Base-by-base conservation (phyloP, 164 flowering plant genomes). In the Aristolochia californica region DNA sequence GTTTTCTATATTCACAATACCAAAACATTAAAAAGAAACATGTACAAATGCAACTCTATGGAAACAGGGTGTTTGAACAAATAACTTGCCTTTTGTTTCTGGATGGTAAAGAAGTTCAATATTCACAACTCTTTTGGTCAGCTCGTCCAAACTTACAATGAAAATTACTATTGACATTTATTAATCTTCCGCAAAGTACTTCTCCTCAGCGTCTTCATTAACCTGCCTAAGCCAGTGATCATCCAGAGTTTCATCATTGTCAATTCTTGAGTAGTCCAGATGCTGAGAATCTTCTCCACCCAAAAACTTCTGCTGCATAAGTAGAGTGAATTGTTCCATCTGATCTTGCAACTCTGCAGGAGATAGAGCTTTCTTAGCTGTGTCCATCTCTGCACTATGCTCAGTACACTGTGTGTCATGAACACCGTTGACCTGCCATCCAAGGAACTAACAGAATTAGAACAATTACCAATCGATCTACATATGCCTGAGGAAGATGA, bases 161-260 rank as follows among this genome's bases (percentile, higher is more conserved):
- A 45, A 7, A 26, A n/a, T n/a, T 14, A 2, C 9, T 7, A 12
- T 15, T n/a, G 22, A 11, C 23, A 22, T 40, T 2, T 30, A 25
- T 59, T 65, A 67, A 53, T 72, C 73, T 70, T 86, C 90, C 28
- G 75, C 87, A 55, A 91, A 91, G 72, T 88, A 91, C 62, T 78
- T 91, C 38, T 91, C 96, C 68, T 91, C 98, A 0, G 98, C 93
- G 66, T 91, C 96, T 30, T 72, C 70, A 66, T 75, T 80, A 43
- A 73, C 95, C 73, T 91, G 93, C 70, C 77, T 80, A 40, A 74
- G 68, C 97, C 97, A 91, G 71, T 88, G 91, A 70, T 91, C 98
- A 64, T 91, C 98, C 55, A 91, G 73, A 11, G 87, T 80, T 70
- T 73, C 89, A 58, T 91, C 83, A 13, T 78, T 70, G 57, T 91